Evolutionary conservation across 306 rosid species (phyloP), one percentile per base, ranked within the genome.

Genomic region (Canavalia ensiformis): DNA sequence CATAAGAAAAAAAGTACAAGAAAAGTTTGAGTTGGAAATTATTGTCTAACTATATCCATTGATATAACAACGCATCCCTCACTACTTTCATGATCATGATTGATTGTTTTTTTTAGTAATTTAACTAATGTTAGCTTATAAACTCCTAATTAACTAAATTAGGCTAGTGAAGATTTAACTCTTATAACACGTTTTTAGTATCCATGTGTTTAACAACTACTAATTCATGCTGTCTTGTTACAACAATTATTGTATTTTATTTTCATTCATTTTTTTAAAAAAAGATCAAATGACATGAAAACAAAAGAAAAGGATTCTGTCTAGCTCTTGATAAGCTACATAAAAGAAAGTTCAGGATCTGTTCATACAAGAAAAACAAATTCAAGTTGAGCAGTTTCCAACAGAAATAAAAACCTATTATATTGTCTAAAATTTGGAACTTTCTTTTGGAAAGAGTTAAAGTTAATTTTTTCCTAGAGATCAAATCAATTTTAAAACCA

Each of bases 291-390:
- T 18, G 25, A 18, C 25, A 18, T 18, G 25, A 18, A 18, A 18
- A 18, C 25, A 18, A 18, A 18, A 18, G 25, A 18, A 18, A 18
- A 18, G 25, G 25, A 18, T 18, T 18, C 25, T 18, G 25, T 18
- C 25, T 18, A 18, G 25, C 25, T 18, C 25, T 18, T 60, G 37
- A 39, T 65, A 5, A 45, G 31, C 11, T 37, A 66, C 13, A 8
- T 42, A 35, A 42, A 66, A 52, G 72, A 8, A 66, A 66, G 18
- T 66, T 8, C 51, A 18, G n/a, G 51, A n/a, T 66, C 72, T 42
- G 72, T 66, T 66, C 6, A 31, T 65, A 65, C 7, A 4, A n/a
- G 31, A 65, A 65, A 62, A 65, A 39, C 7, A 42, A 12, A 64
- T 37, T 6, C 30, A 35, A 64, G 70, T 39, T 65, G 29, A 4